phyloP scores from a whole-genome alignment of 768 basidiomycete genomes.

The Trametes elegans region DNA sequence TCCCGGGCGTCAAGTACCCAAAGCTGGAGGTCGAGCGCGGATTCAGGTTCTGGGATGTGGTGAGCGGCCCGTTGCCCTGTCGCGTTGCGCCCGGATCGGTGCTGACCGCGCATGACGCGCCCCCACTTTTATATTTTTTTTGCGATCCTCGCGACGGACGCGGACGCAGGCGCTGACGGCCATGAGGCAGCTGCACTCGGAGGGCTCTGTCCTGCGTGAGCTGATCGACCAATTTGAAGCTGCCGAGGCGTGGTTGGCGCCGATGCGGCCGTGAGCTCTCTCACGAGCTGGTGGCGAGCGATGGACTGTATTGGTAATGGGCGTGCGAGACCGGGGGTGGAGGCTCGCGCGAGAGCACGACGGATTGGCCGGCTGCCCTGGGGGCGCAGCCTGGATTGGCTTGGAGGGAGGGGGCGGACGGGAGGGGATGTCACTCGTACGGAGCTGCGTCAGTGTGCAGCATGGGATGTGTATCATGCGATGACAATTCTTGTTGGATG shows the following conservation, averaged over 20 bases:
- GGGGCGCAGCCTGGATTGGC: no score
- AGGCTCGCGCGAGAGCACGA: no score
- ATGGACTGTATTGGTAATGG: constrained; percentile 8
- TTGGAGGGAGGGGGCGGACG: not conserved
- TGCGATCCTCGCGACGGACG: not conserved
- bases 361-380: no score
- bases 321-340: constrained; percentile 12
- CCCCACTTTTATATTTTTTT: not conserved
- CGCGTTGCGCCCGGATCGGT: not conserved
- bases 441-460: not conserved
- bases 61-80: constrained; percentile 42
- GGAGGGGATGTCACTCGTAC: no score
- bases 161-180: constrained; percentile 70
- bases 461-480: not conserved
- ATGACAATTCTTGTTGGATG: not conserved
- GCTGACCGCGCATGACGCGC: not conserved
- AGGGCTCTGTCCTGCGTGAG: constrained; percentile 77
- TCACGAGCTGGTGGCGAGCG: constrained; percentile 5
- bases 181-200: constrained; percentile 85
- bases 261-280: constrained; percentile 74
- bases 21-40: constrained; percentile 91
- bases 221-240: constrained; percentile 95
- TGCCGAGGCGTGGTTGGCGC: constrained; percentile 90
- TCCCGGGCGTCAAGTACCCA: constrained; percentile 87
- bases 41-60: constrained; percentile 98